A percentile compares a stretch with the other conserved stretches of the same genome.
Conservation (phyloP, 2,329 filamentous ascomycete species). For the Corinectria fuckeliana region DNA sequence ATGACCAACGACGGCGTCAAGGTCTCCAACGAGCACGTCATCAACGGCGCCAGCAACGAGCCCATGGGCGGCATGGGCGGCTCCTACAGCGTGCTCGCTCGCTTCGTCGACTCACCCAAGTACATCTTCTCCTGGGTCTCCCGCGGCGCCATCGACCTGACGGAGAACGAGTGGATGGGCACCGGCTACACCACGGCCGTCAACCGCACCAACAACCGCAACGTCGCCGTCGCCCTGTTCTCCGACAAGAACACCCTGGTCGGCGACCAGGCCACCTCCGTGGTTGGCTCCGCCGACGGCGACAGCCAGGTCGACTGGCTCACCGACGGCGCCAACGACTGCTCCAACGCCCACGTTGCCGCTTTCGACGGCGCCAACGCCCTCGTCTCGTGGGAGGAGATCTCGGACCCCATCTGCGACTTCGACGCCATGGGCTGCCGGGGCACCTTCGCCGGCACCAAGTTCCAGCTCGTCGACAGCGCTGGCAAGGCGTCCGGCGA, state of each 20-base stretch:
- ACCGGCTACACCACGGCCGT: constrained; percentile 57
- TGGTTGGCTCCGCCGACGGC: constrained; percentile 58
- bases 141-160: constrained; percentile 62
- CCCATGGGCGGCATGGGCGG: constrained; percentile 69
- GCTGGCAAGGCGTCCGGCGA: constrained; percentile 59
- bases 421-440: constrained; percentile 65
- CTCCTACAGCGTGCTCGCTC: constrained; percentile 63
- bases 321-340: constrained; percentile 57
- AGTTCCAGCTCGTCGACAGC: constrained; percentile 63
- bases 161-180: constrained; percentile 64
- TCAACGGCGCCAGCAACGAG: constrained; percentile 64
- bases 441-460: constrained; percentile 64
- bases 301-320: constrained; percentile 68
- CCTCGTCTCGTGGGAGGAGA: constrained; percentile 67
- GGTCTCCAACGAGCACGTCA: constrained; percentile 67
- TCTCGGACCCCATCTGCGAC: constrained; percentile 60
- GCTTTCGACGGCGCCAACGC: constrained; percentile 59
- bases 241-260: constrained; percentile 64
- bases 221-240: constrained; percentile 64
- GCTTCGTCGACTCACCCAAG: constrained; percentile 55
- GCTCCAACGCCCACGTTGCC: constrained; percentile 65
- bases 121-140: constrained; percentile 71
- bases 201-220: constrained; percentile 64
- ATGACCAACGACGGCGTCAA: constrained; percentile 62
- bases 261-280: constrained; percentile 59